Base-by-base conservation (phyloP, 2,329 filamentous ascomycete genomes). In the Diaporthe citri region DNA sequence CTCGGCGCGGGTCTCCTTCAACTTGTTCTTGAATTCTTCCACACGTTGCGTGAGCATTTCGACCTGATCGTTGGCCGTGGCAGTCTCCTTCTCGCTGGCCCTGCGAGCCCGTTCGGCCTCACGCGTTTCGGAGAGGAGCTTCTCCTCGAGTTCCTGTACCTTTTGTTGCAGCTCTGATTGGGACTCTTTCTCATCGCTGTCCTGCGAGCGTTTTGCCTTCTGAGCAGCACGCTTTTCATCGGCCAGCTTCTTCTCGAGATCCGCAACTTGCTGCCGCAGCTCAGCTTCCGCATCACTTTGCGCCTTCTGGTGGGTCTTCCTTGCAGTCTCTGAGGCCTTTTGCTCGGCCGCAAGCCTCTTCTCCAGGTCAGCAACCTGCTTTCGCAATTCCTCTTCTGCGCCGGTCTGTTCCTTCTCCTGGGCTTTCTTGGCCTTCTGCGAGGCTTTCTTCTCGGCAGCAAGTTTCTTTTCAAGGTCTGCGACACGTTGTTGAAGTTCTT, bases 21-120 rank as follows among this genome's bases (percentile, higher is more conserved):
- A 84, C 82, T 95, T 96, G 73, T 88, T 88, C 80, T 92, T 91
- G 80, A 94, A 89, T 28, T 90, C 90, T 71, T 91, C 91, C 22
- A 97, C 84, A 77, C 93, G 94, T 77, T 92, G 91, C 77, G 96
- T 93, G 0, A 95, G 87, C 17, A 91, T 87, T 6, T 92, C 88
- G 71, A 89, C 91, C 77, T 92, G 89, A 9, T 88, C 88, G 59
- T 93, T 90, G 62, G 90, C 89, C 76, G 93, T 91, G 4, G 88
- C 85, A 10, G 91, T 82, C 20, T 90, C 88, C 76, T 90, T 89
- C 72, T 91, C 88, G 62, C 84, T 82, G 57, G 86, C 84, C 77
- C 85, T 86, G 36, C 83, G 84, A 17, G 75, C 74, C 62, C 78
- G 79, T 64, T 80, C 78, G 1, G 75, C 76, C 8, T 78, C 77